A percentile compares a stretch with the other conserved stretches of the same genome.
phyloP scores from a whole-genome alignment of 768 basidiomycete species.

The Cystobasidiopsis lactophilus region DNA sequence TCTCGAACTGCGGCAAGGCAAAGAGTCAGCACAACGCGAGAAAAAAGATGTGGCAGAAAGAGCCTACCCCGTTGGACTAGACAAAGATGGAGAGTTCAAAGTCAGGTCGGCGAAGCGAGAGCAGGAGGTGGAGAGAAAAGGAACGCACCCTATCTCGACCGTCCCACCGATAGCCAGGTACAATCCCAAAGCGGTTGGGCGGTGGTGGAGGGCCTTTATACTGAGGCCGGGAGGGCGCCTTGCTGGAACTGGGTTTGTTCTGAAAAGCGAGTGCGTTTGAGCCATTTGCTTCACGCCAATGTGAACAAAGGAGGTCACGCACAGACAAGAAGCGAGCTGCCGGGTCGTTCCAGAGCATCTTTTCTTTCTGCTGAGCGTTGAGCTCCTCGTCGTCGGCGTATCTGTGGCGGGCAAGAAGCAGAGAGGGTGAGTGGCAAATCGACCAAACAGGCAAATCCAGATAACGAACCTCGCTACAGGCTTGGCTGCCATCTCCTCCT shows the following conservation, averaged over 20 bases:
- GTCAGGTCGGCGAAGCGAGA: too few relatives aligned
- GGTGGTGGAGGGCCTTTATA: conserved; percentile 72
- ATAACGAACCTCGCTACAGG: conserved; percentile 42
- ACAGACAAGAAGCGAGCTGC: conserved; percentile 84
- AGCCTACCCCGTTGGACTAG: too few relatives aligned
- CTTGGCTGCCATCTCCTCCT: conserved; percentile 43
- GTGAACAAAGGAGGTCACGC: not conserved
- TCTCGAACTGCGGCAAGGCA: too few relatives aligned
- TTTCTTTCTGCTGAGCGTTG: conserved; percentile 60
- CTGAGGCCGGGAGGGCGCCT: conserved; percentile 58
- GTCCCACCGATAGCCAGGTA: conserved; percentile 84
- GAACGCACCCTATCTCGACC: conserved; percentile 31
- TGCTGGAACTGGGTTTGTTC: conserved; percentile 41
- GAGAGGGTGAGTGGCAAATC: not conserved
- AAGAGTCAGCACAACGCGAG: too few relatives aligned
- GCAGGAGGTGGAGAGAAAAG: not conserved
- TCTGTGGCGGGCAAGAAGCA: conserved; percentile 9
- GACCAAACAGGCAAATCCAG: not conserved
- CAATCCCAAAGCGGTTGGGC: conserved; percentile 87
- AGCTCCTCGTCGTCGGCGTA: conserved; percentile 61
- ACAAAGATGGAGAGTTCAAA: too few relatives aligned
- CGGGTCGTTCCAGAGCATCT: conserved; percentile 90
- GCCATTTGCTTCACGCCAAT: not conserved
- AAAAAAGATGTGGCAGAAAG: too few relatives aligned
- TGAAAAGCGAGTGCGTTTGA: conserved; percentile 22